Evolutionary conservation across 208 protist species (phyloP).

Genomic region (Crithidia brevicula): DNA sequence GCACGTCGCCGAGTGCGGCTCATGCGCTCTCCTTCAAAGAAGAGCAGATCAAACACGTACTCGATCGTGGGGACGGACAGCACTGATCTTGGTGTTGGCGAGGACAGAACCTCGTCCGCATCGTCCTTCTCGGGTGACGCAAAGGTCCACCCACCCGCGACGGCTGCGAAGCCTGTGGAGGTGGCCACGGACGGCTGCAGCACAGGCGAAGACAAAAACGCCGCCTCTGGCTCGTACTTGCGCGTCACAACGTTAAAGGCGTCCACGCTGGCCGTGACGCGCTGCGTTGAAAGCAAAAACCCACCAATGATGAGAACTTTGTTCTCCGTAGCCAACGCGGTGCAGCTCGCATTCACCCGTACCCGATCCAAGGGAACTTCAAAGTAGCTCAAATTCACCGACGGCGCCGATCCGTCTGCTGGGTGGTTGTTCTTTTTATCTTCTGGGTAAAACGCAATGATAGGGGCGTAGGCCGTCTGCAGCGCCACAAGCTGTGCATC

Average conservation of each 20-base stretch:
- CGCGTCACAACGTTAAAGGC: slow-evolving; percentile 41
- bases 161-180: slow-evolving; percentile 35
- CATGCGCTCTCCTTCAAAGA: slow-evolving; percentile 15
- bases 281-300: slow-evolving; percentile 24
- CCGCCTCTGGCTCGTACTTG: slow-evolving; percentile 32
- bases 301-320: slow-evolving; percentile 36
- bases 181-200: slow-evolving; percentile 36
- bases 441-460: slow-evolving; percentile 28
- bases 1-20: not conserved
- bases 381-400: slow-evolving; percentile 29
- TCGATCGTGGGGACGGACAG: not conserved
- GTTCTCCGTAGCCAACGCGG: slow-evolving; percentile 25
- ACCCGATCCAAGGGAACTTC: slow-evolving; percentile 24
- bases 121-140: not conserved
- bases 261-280: slow-evolving; percentile 37
- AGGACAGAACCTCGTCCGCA: not conserved
- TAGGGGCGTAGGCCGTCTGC: slow-evolving; percentile 19
- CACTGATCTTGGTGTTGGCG: not conserved
- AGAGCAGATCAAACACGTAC: slow-evolving; percentile 33
- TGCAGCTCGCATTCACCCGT: slow-evolving; percentile 40
- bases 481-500: not conserved
- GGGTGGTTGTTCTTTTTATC: slow-evolving; percentile 9
- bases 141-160: slow-evolving; percentile 35
- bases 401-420: not conserved
- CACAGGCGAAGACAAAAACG: slow-evolving; percentile 23